phyloP scores from a whole-genome alignment of 2,329 filamentous ascomycete species.

The Beauveria medogensis region DNA sequence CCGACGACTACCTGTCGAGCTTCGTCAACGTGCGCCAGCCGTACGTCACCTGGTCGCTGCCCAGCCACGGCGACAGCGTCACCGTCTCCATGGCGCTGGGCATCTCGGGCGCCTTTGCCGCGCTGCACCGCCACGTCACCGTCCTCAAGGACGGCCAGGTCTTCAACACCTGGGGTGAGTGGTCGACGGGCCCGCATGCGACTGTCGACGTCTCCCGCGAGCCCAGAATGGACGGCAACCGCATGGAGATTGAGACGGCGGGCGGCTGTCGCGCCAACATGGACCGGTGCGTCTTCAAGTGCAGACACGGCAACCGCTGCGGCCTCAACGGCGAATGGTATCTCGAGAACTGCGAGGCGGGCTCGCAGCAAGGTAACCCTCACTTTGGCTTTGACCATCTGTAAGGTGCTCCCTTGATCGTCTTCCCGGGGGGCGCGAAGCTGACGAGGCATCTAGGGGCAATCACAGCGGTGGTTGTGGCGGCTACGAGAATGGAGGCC shows the following conservation, averaged over 20 bases:
- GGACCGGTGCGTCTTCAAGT: conserved; percentile 34
- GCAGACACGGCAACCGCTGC: conserved; percentile 27
- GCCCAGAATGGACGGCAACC: conserved; percentile 35
- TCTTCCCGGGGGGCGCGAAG: too few species aligned
- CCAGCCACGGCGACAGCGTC: conserved; percentile 22
- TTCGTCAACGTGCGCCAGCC: conserved; percentile 22
- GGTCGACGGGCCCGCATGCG: conserved; percentile 28
- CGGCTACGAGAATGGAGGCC: conserved; percentile 20
- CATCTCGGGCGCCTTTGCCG: conserved; percentile 31
- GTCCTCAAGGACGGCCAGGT: conserved; percentile 30
- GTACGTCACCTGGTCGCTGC: conserved; percentile 31
- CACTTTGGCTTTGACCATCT: conserved; percentile 15
- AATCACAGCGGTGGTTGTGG: conserved; percentile 22
- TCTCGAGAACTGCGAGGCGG: conserved; percentile 26
- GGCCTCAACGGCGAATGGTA: conserved; percentile 26
- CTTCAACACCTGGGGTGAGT: conserved; percentile 36
- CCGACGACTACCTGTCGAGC: conserved; percentile 13
- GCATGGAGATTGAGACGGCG: conserved; percentile 25
- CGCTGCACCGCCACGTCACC: conserved; percentile 23
- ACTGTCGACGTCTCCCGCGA: conserved; percentile 35
- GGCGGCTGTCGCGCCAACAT: conserved; percentile 33
- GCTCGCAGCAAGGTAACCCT: conserved; percentile 19
- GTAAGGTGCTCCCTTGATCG: too few species aligned
- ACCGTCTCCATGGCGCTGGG: conserved; percentile 29
- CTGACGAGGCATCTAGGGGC: conserved; percentile 9